phyloP scores from a whole-genome alignment of 2,329 filamentous ascomycete genomes.

The Fragosphaeria purpurea region DNA sequence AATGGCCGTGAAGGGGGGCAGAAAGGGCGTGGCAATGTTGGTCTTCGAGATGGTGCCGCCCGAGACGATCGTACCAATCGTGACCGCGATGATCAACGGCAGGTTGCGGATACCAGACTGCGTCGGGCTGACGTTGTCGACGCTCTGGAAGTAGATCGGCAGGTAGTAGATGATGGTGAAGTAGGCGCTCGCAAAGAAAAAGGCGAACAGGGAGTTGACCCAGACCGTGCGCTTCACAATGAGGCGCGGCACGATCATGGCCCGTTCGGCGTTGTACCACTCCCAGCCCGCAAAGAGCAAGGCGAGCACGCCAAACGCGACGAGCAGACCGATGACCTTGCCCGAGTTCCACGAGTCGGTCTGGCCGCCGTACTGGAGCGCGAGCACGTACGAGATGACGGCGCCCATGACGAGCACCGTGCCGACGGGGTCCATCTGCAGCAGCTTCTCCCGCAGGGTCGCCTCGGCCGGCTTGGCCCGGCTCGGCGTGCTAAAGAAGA shows the following conservation, averaged over 20 bases:
- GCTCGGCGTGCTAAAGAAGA: conserved; percentile 26
- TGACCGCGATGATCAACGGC: conserved; percentile 28
- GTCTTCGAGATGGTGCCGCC: conserved; percentile 23
- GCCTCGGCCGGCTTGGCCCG: conserved; percentile 21
- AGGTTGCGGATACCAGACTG: conserved; percentile 29
- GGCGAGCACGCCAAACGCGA: conserved; percentile 18
- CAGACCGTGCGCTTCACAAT: conserved; percentile 33
- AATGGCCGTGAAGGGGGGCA: conserved; percentile 28
- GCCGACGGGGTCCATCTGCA: conserved; percentile 33
- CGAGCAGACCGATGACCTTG: conserved; percentile 26
- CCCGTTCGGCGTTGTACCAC: conserved; percentile 30
- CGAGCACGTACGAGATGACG: conserved; percentile 29
- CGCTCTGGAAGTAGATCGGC: conserved; percentile 42
- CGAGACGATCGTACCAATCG: conserved; percentile 24
- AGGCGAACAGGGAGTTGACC: conserved; percentile 28
- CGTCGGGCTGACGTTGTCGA: conserved; percentile 29
- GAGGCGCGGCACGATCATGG: conserved; percentile 39
- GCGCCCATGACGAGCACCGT: conserved; percentile 27
- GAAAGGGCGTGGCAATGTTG: conserved; percentile 23
- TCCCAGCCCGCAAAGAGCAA: conserved; percentile 23
- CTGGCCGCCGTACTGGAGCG: conserved; percentile 33
- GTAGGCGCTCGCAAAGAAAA: conserved; percentile 33
- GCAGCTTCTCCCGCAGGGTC: conserved; percentile 26
- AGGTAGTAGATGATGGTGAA: conserved; percentile 36
- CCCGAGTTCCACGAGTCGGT: conserved; percentile 25